These are phyloP conservation scores for Fusarium nanum DNA, from an alignment of 2,329 filamentous ascomycete species.

Conservation along the genomic window DNA sequence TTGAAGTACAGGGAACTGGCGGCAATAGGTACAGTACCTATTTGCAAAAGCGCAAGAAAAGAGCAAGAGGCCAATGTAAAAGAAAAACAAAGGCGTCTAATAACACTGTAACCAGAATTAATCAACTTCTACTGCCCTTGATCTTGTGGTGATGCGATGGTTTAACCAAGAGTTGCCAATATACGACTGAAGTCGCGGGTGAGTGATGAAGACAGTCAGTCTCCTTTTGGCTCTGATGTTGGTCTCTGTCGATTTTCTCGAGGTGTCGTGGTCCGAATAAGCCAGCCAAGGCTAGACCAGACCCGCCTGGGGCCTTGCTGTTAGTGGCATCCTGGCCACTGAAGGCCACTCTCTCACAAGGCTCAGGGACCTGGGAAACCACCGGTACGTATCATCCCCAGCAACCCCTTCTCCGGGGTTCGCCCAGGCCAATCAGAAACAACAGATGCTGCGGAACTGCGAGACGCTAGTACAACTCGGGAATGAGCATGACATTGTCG, in stretches of 20 bases:
- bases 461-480: slow-evolving; percentile 38
- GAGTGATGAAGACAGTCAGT: slow-evolving; percentile 44
- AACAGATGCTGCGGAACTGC: slow-evolving; percentile 7
- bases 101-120: slow-evolving; percentile 7
- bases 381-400: slow-evolving; percentile 42
- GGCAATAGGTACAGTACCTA: slow-evolving; percentile 27
- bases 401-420: slow-evolving; percentile 48
- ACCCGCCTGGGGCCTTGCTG: slow-evolving; percentile 38
- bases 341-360: slow-evolving; percentile 31
- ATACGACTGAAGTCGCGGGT: slow-evolving; percentile 40
- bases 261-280: slow-evolving; percentile 57
- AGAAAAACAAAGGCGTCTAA: slow-evolving; percentile 26
- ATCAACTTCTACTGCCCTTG: neutral
- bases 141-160: slow-evolving; percentile 18
- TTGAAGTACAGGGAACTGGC: slow-evolving; percentile 47
- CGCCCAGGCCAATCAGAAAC: slow-evolving; percentile 48
- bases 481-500: slow-evolving; percentile 40
- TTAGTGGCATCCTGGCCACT: slow-evolving; percentile 39
- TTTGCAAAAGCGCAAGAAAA: slow-evolving; percentile 32
- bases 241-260: slow-evolving; percentile 52
- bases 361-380: slow-evolving; percentile 23
- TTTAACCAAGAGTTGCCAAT: slow-evolving; percentile 19
- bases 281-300: slow-evolving; percentile 43
- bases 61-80: slow-evolving; percentile 13
- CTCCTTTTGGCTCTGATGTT: slow-evolving; percentile 52